These are phyloP conservation scores for Ploettnerulaceae sp. DNA, from an alignment of 2,329 filamentous ascomycete genomes.

Conservation along the genomic window DNA sequence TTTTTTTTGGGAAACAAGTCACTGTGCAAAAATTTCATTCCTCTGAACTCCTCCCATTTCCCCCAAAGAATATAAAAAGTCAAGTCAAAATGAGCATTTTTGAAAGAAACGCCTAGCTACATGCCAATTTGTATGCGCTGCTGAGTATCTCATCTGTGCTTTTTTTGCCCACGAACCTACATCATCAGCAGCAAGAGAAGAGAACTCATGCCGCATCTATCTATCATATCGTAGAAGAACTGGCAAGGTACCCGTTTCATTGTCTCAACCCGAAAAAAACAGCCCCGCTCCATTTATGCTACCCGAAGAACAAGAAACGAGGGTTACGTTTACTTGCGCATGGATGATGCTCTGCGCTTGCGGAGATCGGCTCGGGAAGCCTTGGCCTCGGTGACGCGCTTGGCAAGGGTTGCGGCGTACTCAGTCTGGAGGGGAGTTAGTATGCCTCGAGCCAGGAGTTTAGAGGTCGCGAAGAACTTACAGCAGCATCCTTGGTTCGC, in stretches of 20 bases:
- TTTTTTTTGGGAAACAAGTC: no score
- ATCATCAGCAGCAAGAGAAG: constrained; percentile 5
- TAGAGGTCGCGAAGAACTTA: constrained; percentile 50
- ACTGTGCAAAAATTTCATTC: background rate
- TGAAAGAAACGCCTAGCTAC: constrained; percentile 25
- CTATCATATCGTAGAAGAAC: background rate
- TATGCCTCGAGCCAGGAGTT: constrained; percentile 12
- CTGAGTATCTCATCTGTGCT: constrained; percentile 8
- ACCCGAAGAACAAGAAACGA: constrained; percentile 14
- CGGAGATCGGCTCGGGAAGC: constrained; percentile 85
- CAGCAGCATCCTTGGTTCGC: constrained; percentile 97
- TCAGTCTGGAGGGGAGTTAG: constrained; percentile 68
- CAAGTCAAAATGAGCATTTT: constrained; percentile 16
- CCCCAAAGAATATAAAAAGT: background rate
- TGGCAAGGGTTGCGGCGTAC: constrained; percentile 92
- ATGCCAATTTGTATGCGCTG: constrained; percentile 18
- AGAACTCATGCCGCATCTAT: constrained; percentile 9
- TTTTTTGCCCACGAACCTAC: constrained; percentile 7
- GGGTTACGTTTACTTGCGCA: constrained; percentile 70
- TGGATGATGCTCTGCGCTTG: constrained; percentile 95
- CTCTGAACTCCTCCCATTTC: background rate
- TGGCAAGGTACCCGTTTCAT: constrained; percentile 4
- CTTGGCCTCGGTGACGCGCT: constrained; percentile 96
- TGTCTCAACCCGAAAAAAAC: background rate
- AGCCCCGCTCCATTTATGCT: constrained; percentile 11